Percentiles rank a stretch among this genome's conserved stretches.
phyloP scores from a whole-genome alignment of 2,329 filamentous ascomycete genomes.

The Macrophomina tecta region DNA sequence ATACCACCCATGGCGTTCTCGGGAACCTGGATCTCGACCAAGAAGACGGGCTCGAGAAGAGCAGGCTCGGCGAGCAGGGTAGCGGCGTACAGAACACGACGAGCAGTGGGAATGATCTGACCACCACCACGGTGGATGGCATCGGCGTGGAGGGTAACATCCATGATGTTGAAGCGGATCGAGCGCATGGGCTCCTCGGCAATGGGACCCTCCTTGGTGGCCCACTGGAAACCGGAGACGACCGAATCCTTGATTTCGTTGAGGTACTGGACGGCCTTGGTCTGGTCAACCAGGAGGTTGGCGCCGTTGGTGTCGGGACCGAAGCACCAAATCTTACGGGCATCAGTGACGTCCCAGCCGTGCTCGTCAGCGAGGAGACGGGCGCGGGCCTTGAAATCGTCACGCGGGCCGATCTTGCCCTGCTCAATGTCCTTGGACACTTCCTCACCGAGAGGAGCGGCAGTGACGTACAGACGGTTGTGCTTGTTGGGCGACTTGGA shows the following conservation, averaged over 20 bases:
- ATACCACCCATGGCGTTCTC: constrained; percentile 99
- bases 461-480: constrained; percentile 98
- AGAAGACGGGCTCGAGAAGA: constrained; percentile 96
- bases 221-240: constrained; percentile 99
- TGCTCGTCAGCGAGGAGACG: constrained; percentile 95
- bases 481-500: constrained; percentile 99
- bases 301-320: constrained; percentile 96
- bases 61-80: constrained; percentile 88
- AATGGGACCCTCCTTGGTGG: constrained; percentile 94
- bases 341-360: constrained; percentile 99
- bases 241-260: constrained; percentile 99
- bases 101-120: constrained; percentile 96
- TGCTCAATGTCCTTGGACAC: constrained; percentile 86
- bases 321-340: constrained; percentile 99
- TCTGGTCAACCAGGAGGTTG: constrained; percentile 99
- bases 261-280: constrained; percentile 99
- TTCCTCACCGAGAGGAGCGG: constrained; percentile 90
- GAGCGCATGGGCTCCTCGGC: constrained; percentile 98
- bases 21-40: constrained; percentile 98
- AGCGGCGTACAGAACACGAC: constrained; percentile 96
- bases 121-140: constrained; percentile 99
- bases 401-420: constrained; percentile 91
- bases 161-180: constrained; percentile 97
- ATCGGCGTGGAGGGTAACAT: constrained; percentile 99
- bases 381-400: constrained; percentile 98